Percentiles rank a stretch among this genome's conserved stretches.
These are phyloP conservation scores for Chalara sp. DNA, from an alignment of 2,329 filamentous ascomycete species.

Conservation along the genomic window DNA sequence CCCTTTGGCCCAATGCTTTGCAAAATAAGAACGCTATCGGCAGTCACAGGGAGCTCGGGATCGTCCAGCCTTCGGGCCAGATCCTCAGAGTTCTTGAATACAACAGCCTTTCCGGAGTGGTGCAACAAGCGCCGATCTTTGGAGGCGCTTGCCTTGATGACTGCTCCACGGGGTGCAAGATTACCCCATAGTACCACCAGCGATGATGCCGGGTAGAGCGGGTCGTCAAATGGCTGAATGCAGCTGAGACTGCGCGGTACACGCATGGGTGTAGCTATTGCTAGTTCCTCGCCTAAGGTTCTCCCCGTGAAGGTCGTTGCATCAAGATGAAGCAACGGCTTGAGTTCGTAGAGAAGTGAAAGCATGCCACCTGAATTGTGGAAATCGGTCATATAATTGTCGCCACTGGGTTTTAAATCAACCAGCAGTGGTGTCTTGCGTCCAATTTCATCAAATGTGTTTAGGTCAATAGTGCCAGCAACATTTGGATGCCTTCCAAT, in stretches of 20 bases:
- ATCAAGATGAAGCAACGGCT: slow-evolving; percentile 37
- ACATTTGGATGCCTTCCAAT: slow-evolving; percentile 42
- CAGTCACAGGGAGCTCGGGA: slow-evolving; percentile 34
- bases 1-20: slow-evolving; percentile 43
- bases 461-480: slow-evolving; percentile 36
- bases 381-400: slow-evolving; percentile 49
- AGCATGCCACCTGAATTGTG: slow-evolving; percentile 46
- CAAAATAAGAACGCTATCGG: slow-evolving; percentile 39
- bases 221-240: slow-evolving; percentile 36
- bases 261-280: slow-evolving; percentile 34
- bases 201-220: slow-evolving; percentile 37
- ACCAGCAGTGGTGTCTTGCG: slow-evolving; percentile 38
- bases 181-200: slow-evolving; percentile 40
- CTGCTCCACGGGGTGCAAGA: slow-evolving; percentile 39
- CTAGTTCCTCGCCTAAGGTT: slow-evolving; percentile 37
- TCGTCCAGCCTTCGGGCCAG: slow-evolving; percentile 39
- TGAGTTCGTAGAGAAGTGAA: slow-evolving; percentile 37
- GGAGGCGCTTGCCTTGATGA: slow-evolving; percentile 44
- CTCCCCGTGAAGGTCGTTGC: slow-evolving; percentile 40
- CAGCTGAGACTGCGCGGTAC: slow-evolving; percentile 29
- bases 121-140: slow-evolving; percentile 38
- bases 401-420: slow-evolving; percentile 45
- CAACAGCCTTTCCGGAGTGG: slow-evolving; percentile 38
- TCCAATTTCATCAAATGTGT: slow-evolving; percentile 41
- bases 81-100: slow-evolving; percentile 41